Base-by-base conservation (phyloP, 192 early-diverging fungal genomes). In the Coemansia sp. region DNA sequence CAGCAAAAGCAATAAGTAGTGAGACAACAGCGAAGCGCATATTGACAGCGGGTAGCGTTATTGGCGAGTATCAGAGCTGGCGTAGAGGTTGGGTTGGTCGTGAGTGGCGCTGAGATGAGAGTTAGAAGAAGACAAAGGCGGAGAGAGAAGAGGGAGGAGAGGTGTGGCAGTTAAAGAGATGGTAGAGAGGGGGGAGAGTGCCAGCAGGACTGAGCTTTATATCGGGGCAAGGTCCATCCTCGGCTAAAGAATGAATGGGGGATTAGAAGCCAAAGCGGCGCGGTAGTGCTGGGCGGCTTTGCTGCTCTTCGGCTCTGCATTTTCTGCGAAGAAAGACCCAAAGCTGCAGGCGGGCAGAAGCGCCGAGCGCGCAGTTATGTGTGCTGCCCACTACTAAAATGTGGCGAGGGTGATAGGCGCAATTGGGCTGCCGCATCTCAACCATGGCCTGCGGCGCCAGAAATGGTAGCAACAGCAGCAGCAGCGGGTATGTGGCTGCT, bases 1-100 rank as follows among this genome's bases (percentile, higher is more conserved):
- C 69, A 6, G 62, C 70, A 55, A 75, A 29, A 34, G 67, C 69
- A 27, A 70, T 47, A 18, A 74, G n/a, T 36, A 82, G 69, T 40
- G 72, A 63, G 53, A 75, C 36, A 36, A 72, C 8, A 8, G 49
- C 18, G n/a, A 67, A 43, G 52, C 69, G 80, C 76, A 79, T 79
- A 47, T 65, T 50, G 34, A n/a, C n/a, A 20, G 34, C 62, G 34
- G 20, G 52, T 3, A 34, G 34, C 62, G 46, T 33, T 57, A 43
- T 40, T 61, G n/a, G 53, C 64, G 24, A 52, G 49, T 52, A 11
- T 24, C 49, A 20, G 20, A 20, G 49, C n/a, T 52, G 49, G 20
- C 49, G 52, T 62, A 71, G 61, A 47, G 41, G 41, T 43, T 64
- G 38, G 43, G 49, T 52, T 52, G 49, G 49, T 52, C 49, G 49